Percentiles rank a stretch among this genome's conserved stretches.
Conservation (phyloP, 306 rosid genomes). For the Comarum palustre region DNA sequence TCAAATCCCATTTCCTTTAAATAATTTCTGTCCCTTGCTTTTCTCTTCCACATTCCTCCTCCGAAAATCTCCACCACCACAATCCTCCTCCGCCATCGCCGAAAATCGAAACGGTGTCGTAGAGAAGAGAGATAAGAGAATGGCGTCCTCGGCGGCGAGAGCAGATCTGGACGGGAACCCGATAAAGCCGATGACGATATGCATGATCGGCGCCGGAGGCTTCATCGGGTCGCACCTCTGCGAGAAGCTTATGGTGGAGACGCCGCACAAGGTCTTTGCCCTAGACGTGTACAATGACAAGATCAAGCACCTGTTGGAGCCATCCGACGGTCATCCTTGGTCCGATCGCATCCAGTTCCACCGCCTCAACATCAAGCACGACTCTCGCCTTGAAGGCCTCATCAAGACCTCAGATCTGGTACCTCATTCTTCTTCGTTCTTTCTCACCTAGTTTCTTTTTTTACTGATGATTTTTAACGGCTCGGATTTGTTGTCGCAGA, state of each 20-base stretch:
- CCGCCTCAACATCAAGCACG: conserved; percentile 87
- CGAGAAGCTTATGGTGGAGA: conserved; percentile 73
- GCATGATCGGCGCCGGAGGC: conserved; percentile 96
- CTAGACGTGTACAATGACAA: conserved; percentile 83
- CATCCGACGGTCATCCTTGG: conserved; percentile 54
- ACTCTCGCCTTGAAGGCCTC: conserved; percentile 84
- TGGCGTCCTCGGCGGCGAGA: conserved; percentile 54
- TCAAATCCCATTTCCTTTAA: conserved; percentile 2
- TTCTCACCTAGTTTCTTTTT: not conserved
- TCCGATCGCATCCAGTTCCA: conserved; percentile 77
- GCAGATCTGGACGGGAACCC: conserved; percentile 78
- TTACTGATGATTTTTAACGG: not conserved
- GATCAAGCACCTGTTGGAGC: conserved; percentile 83
- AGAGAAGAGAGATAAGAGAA: conserved; percentile 15
- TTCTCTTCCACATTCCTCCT: not conserved
- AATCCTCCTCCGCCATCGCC: not conserved
- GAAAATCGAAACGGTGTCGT: not conserved
- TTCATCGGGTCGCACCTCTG: conserved; percentile 94
- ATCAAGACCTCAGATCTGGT: conserved; percentile 94
- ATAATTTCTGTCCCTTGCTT: conserved; percentile 12
- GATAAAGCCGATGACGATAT: conserved; percentile 71
- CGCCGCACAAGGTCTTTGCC: conserved; percentile 78
- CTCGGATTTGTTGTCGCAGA: conserved; percentile 29
- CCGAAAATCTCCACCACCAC: not conserved
- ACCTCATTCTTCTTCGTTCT: conserved; percentile 16